Percentiles rank a stretch among this genome's conserved stretches.
Conservation (phyloP, 2,329 filamentous ascomycete genomes). For the Aspergillus intermedius region DNA sequence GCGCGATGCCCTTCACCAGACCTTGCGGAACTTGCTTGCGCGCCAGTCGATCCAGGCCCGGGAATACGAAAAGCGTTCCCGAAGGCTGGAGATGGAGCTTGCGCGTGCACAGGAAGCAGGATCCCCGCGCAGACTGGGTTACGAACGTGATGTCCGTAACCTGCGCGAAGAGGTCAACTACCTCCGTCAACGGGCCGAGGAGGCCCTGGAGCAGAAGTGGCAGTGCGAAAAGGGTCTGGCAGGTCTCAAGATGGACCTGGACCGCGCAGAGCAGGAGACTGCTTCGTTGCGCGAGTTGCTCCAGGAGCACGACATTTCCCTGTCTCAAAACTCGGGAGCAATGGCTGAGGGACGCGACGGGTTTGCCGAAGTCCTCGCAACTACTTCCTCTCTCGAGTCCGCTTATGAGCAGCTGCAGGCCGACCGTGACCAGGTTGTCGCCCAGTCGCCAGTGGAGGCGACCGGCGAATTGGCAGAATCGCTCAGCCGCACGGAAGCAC, state of each 20-base stretch:
- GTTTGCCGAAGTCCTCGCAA: slow-evolving; percentile 46
- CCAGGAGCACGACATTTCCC: slow-evolving; percentile 72
- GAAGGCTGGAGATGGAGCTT: slow-evolving; percentile 68
- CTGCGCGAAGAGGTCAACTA: slow-evolving; percentile 79
- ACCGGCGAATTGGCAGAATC: slow-evolving; percentile 65
- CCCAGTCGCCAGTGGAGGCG: slow-evolving; percentile 63
- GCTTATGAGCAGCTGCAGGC: slow-evolving; percentile 70
- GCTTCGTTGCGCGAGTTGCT: slow-evolving; percentile 71
- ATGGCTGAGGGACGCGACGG: slow-evolving; percentile 25
- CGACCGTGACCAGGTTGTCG: slow-evolving; percentile 58
- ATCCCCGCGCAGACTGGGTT: slow-evolving; percentile 68
- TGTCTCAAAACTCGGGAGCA: slow-evolving; percentile 55
- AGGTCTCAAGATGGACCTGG: slow-evolving; percentile 91
- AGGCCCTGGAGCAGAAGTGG: slow-evolving; percentile 93
- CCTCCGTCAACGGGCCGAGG: slow-evolving; percentile 79
- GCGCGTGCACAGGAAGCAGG: slow-evolving; percentile 60
- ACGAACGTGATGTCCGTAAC: slow-evolving; percentile 72
- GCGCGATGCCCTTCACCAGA: slow-evolving; percentile 82
- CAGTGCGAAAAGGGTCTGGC: slow-evolving; percentile 85
- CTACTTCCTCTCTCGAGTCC: slow-evolving; percentile 64
- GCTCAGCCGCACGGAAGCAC: slow-evolving; percentile 68
- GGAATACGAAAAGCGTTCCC: slow-evolving; percentile 75
- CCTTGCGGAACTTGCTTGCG: slow-evolving; percentile 76
- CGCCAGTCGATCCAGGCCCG: slow-evolving; percentile 79
- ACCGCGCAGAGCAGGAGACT: slow-evolving; percentile 91